Conservation (phyloP, 805 yeast genomes). For the Pichia deserticola region DNA sequence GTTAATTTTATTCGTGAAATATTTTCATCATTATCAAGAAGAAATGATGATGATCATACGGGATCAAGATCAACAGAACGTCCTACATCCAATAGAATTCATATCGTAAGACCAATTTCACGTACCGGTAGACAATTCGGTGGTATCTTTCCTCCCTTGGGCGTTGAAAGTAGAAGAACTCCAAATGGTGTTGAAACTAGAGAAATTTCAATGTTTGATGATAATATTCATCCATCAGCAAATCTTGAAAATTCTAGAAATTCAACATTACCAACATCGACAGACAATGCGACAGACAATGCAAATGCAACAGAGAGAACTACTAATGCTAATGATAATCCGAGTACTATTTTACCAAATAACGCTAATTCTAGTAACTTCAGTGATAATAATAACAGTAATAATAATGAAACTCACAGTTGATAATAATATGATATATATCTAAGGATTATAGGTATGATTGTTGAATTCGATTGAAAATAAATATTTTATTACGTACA, state of each 20-base stretch:
- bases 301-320: not conserved
- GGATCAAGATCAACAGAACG: constrained; percentile 3
- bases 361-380: not conserved
- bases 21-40: constrained; percentile 3
- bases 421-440: too few relatives aligned
- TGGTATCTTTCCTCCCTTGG: constrained; percentile 33
- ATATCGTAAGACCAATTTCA: constrained; percentile 17
- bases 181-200: constrained; percentile 37
- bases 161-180: constrained; percentile 42
- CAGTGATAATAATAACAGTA: not conserved
- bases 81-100: not conserved
- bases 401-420: too few relatives aligned
- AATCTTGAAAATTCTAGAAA: not conserved
- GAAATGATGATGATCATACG: not conserved
- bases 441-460: not conserved
- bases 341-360: not conserved
- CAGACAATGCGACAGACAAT: not conserved
- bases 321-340: not conserved
- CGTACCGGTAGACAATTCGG: not conserved
- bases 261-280: not conserved
- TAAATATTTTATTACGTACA: too few relatives aligned
- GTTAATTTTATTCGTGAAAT: constrained; percentile 8
- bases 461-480: not conserved
- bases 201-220: constrained; percentile 2
- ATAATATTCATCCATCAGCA: not conserved